Base-by-base conservation (phyloP, 129 eudicot species). In the Solidago caesia region DNA sequence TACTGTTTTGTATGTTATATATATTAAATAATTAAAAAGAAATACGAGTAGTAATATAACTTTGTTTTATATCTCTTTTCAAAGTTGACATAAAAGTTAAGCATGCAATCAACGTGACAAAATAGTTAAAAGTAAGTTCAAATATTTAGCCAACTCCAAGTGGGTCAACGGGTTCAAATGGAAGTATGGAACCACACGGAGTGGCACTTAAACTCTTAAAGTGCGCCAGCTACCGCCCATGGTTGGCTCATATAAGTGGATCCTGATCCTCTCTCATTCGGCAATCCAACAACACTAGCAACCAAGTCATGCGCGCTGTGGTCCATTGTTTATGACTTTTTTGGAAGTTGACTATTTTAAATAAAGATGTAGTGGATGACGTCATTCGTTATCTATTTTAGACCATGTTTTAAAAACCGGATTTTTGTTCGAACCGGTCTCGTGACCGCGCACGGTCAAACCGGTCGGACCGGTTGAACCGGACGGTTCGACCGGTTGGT, bases 151-250 rank as follows among this genome's bases (percentile, higher is more conserved):
- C 8, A 61, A 1, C n/a, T 61, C 12, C 5, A 29, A 61, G 33
- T 7, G 21, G 67, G 67, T 61, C 67, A 61, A 61, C 44, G 64
- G 45, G 44, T 61, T 61, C n/a, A 61, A 61, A 61, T 61, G 67
- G n/a, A n/a, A n/a, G n/a, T n/a, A n/a, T n/a, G n/a, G n/a, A 61
- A 12, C 67, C 67, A 21, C 21, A 49, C 55, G 64, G 42, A 39
- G 39, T 63, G 64, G 25, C 15, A 5, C 39, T 46, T 12, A 74
- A 25, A 15, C 15, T 2, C 39, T 46, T 12, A 74, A 25, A 15
- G 65, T 75, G 65, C 65, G 60, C 68, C 74, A 67, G 80, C 71
- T 63, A 52, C 71, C 8, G 52, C 68, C 80, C 80, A 76, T 41
- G 52, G 67, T 26, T 53, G 47, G 47, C 39, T 21, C 21, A 21